These are phyloP conservation scores for Tinospora cordifolia DNA, from an alignment of 164 flowering plant species.

Conservation along the genomic window DNA sequence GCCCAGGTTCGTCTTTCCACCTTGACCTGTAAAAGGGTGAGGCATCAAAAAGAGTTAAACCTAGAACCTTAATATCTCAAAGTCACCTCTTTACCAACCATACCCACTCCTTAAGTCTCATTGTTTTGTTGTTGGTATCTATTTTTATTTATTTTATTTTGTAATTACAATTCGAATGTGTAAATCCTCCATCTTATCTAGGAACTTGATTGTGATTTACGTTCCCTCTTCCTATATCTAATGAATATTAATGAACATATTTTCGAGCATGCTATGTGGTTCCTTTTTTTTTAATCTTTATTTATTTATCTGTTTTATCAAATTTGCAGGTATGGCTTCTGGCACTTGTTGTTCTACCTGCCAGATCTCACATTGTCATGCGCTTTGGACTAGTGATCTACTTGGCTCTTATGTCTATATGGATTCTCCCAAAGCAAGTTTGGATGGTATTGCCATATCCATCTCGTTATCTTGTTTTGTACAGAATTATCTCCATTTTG, in stretches of 20 bases:
- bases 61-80: too few relatives aligned
- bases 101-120: neutral
- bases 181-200: too few relatives aligned
- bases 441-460: conserved; percentile 53
- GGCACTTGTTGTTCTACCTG: conserved; percentile 73
- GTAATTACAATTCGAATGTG: neutral
- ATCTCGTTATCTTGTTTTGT: too few relatives aligned
- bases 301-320: neutral
- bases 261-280: neutral
- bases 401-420: conserved; percentile 61
- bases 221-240: too few relatives aligned
- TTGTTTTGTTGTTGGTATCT: neutral
- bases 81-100: too few relatives aligned
- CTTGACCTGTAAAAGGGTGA: too few relatives aligned
- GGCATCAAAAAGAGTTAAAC: too few relatives aligned
- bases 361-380: conserved; percentile 63
- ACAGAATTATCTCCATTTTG: too few relatives aligned
- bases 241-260: neutral
- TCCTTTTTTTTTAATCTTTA: neutral
- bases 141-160: neutral
- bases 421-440: conserved; percentile 57
- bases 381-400: conserved; percentile 63
- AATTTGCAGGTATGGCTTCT: conserved; percentile 80
- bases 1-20: too few relatives aligned
- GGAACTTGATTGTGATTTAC: too few relatives aligned